Conservation (phyloP, 495 filamentous ascomycete species). For the Aspergillus conjunctus region DNA sequence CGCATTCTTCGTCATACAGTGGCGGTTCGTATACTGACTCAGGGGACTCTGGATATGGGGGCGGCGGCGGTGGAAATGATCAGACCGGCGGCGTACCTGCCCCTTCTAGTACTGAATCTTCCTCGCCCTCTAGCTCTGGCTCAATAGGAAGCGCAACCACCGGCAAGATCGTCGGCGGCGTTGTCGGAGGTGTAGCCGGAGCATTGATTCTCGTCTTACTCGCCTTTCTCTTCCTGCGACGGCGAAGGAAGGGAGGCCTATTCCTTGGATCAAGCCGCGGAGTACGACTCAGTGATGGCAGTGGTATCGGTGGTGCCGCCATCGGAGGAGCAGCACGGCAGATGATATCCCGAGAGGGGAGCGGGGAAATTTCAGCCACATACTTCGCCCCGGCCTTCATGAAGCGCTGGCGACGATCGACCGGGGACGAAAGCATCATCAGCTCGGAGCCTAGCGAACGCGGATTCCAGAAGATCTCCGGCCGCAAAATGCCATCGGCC, state of each 20-base stretch:
- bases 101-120: constrained; percentile 10
- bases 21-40: not conserved
- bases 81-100: constrained; percentile 12
- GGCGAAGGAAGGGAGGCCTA: constrained; percentile 38
- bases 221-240: constrained; percentile 52
- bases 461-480: constrained; percentile 65
- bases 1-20: constrained; percentile 1
- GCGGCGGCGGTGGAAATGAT: not conserved
- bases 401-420: constrained; percentile 46
- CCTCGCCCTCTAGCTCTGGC: not conserved
- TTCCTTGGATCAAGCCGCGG: constrained; percentile 17
- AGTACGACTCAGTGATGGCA: constrained; percentile 26
- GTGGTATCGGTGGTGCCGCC: constrained; percentile 8
- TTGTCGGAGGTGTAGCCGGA: constrained; percentile 66
- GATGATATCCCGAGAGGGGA: constrained; percentile 55
- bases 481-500: constrained; percentile 70
- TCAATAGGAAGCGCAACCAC: constrained; percentile 26
- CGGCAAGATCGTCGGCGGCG: constrained; percentile 60
- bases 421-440: constrained; percentile 45
- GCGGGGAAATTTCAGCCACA: constrained; percentile 57
- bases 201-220: constrained; percentile 57
- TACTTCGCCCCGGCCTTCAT: constrained; percentile 50
- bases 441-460: constrained; percentile 47
- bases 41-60: constrained; percentile 2
- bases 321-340: constrained; percentile 24